Evolutionary conservation across 768 basidiomycete genomes (phyloP).

Genomic region (Chalciporus sphaerocephalus): DNA sequence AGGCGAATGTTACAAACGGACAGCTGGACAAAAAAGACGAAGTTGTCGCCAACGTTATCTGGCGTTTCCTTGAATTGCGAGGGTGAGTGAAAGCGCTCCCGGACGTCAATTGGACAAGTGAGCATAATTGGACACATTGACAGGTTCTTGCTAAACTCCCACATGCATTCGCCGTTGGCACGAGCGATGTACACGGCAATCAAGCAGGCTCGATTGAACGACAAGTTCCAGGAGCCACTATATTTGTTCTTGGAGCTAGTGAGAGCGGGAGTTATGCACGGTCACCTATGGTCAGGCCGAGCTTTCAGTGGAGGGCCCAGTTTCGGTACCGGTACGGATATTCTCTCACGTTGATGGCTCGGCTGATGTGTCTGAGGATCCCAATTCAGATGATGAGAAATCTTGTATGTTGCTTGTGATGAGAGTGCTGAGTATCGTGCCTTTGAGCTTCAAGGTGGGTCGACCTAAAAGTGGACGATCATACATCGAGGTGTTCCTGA

Average conservation of each 20-base stretch:
- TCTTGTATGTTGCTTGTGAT: slow-evolving; percentile 93
- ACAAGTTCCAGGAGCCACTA: slow-evolving; percentile 97
- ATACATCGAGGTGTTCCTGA: slow-evolving; percentile 8
- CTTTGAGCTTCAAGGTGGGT: slow-evolving; percentile 86
- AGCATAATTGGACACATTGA: slow-evolving; percentile 9
- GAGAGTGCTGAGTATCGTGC: slow-evolving; percentile 93
- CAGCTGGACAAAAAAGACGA: slow-evolving; percentile 97
- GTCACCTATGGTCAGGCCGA: slow-evolving; percentile 81
- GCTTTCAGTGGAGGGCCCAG: slow-evolving; percentile 93
- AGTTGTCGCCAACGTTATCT: slow-evolving; percentile 95
- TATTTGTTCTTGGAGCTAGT: slow-evolving; percentile 94
- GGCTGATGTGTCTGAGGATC: slow-evolving; percentile 21
- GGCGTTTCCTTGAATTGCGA: slow-evolving; percentile 94
- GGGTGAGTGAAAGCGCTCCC: slow-evolving; percentile 49
- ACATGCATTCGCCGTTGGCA: slow-evolving; percentile 85
- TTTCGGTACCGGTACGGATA: slow-evolving; percentile 74
- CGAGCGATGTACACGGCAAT: slow-evolving; percentile 87
- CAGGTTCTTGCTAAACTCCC: slow-evolving; percentile 86
- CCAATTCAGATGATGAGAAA: slow-evolving; percentile 79
- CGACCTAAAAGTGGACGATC: slow-evolving; percentile 2
- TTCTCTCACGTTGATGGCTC: slow-evolving; percentile 30
- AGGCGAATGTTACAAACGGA: slow-evolving; percentile 37
- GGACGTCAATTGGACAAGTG: background rate
- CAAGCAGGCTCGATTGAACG: slow-evolving; percentile 76
- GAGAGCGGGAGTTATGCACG: slow-evolving; percentile 95